Conservation (phyloP, 139 green algal genomes). For the Tetraselmis chui region DNA sequence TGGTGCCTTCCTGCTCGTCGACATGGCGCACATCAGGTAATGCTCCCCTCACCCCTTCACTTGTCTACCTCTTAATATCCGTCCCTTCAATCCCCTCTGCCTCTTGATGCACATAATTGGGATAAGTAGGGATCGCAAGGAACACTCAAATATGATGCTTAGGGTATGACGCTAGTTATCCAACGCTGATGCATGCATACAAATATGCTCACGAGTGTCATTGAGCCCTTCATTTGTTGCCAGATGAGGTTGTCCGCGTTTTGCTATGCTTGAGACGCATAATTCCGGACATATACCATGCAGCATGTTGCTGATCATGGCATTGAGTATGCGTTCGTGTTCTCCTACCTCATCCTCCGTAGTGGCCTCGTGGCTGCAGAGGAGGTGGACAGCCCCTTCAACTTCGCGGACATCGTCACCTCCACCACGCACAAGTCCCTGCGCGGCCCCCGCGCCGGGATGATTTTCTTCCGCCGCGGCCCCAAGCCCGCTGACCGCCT, state of each 20-base stretch:
- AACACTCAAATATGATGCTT: no score
- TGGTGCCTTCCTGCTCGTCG: conserved; percentile 69
- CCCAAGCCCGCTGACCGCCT: conserved; percentile 49
- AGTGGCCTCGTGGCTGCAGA: conserved; percentile 63
- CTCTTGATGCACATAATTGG: neutral
- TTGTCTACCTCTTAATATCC: neutral
- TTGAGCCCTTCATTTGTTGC: no score
- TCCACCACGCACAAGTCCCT: conserved; percentile 88
- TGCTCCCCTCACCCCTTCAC: neutral
- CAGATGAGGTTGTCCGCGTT: no score
- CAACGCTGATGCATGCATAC: no score
- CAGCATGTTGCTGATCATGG: neutral
- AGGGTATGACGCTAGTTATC: no score
- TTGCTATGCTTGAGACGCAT: no score
- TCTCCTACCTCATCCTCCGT: conserved; percentile 54
- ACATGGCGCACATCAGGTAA: conserved; percentile 80
- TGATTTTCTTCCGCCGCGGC: conserved; percentile 81
- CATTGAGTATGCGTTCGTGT: conserved; percentile 42
- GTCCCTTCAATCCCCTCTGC: neutral
- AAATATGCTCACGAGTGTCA: no score
- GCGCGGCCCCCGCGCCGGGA: conserved; percentile 68
- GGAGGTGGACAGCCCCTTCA: conserved; percentile 59
- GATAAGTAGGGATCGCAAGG: no score
- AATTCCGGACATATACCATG: no score
- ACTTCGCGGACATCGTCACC: conserved; percentile 80